Evolutionary conservation across 805 yeast genomes (phyloP), one percentile per base, ranked within the genome.

Genomic region (Zygosaccharomyces pseudorouxii): DNA sequence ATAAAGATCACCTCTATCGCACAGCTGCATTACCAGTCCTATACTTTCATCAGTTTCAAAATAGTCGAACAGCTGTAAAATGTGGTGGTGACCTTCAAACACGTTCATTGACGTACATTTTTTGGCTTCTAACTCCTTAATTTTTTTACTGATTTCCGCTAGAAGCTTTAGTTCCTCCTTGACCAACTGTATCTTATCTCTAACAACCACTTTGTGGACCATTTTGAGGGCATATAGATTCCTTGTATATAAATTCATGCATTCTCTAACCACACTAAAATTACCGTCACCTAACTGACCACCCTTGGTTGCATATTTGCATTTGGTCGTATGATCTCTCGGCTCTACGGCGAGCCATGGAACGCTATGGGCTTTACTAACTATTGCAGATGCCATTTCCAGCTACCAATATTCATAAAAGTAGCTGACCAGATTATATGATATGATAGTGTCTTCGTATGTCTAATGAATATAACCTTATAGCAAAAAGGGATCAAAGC

Each of bases 1-100:
- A 58, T 81, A 84, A 42, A 85, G 70, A 57, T 84, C 92, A 20
- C 86, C 85, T 12, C 86, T 85, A 11, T 65, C 65, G 36, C 89
- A 87, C 40, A 84, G 67, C 56, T 83, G 86, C 1, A 89, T 84
- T 37, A 84, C 78, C 41, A 85, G 59, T 43, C 70, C 78, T 31
- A 79, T 67, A 55, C 73, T 71, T 47, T 79, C 76, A 4, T 71
- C 69, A 0, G 92, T 85, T 61, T 85, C 89, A 62, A 84, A 85
- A 65, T 76, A 81, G 67, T 84, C 90, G 8, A 80, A 73, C 45
- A 84, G 65, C 35, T 82, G 82, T 46, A 84, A 68, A 11, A 85
- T 73, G 59, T 82, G 79, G 43, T 67, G 70, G 45, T 67, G 70
- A 1, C 70, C 70, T 19, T 74, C 57, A 37, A 65, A 65, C 3